phyloP scores from a whole-genome alignment of 2,329 filamentous ascomycete species.

The Diaporthe citrichinensis region DNA sequence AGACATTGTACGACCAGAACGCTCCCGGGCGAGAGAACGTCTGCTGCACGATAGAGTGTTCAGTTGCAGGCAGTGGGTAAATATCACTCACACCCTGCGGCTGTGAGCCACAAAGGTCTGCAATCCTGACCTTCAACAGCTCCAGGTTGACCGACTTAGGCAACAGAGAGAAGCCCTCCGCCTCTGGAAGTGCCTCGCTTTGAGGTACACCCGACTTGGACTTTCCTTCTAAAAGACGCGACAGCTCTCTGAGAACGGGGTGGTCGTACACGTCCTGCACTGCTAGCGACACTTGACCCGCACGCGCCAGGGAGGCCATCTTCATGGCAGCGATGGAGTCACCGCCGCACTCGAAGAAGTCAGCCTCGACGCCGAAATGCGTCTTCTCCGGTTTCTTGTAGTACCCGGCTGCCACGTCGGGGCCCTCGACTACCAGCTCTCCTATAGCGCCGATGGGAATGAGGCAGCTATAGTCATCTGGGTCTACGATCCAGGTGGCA shows the following conservation, averaged over 20 bases:
- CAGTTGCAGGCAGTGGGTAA: neutral
- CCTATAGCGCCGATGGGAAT: conserved; percentile 64
- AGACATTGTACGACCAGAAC: neutral
- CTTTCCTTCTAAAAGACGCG: neutral
- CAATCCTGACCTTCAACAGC: neutral
- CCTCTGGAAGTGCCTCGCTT: too few relatives aligned
- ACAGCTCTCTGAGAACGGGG: neutral
- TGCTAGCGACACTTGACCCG: neutral
- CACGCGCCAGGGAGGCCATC: conserved; percentile 3
- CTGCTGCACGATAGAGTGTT: neutral
- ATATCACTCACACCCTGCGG: conserved; percentile 9
- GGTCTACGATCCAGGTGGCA: conserved; percentile 63
- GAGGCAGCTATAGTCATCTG: conserved; percentile 60
- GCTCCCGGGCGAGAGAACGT: neutral
- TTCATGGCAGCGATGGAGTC: conserved; percentile 71
- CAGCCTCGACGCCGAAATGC: conserved; percentile 65
- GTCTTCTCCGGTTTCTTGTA: conserved; percentile 72
- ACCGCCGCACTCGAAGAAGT: conserved; percentile 72
- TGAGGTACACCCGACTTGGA: neutral
- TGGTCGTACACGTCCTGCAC: conserved; percentile 5
- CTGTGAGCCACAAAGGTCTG: conserved; percentile 11
- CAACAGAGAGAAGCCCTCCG: neutral
- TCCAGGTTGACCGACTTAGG: neutral
- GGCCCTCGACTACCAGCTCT: conserved; percentile 68
- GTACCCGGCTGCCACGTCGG: conserved; percentile 73